Percentiles rank a stretch among this genome's conserved stretches.
Evolutionary conservation across 2,329 filamentous ascomycete species (phyloP).

Genomic region (Aspergillus intermedius): DNA sequence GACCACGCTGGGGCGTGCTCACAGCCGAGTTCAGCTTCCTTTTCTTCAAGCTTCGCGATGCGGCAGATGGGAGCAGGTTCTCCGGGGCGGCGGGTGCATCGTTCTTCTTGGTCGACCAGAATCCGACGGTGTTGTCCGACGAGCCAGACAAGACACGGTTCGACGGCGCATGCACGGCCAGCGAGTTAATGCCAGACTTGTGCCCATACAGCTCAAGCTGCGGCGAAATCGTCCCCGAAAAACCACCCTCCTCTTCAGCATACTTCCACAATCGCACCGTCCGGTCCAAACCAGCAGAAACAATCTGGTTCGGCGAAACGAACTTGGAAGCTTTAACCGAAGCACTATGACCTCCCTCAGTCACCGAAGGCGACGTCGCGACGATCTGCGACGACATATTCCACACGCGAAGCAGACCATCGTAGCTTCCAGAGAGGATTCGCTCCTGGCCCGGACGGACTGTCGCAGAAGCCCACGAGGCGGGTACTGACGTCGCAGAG

Average conservation of each 20-base stretch:
- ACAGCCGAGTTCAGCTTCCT: constrained; percentile 63
- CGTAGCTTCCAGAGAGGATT: constrained; percentile 88
- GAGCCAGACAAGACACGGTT: constrained; percentile 80
- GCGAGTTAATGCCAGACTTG: constrained; percentile 63
- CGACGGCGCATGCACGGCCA: constrained; percentile 67
- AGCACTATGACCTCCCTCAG: constrained; percentile 66
- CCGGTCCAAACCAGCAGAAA: constrained; percentile 75
- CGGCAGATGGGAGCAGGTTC: constrained; percentile 60
- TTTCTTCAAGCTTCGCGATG: constrained; percentile 62
- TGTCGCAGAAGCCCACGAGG: constrained; percentile 48
- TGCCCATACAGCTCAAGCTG: constrained; percentile 81
- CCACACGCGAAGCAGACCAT: constrained; percentile 84
- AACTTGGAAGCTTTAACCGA: constrained; percentile 80
- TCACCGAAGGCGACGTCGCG: constrained; percentile 62
- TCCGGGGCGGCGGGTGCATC: constrained; percentile 68
- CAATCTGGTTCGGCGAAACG: constrained; percentile 69
- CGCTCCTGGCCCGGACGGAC: constrained; percentile 55
- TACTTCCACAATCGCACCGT: constrained; percentile 90
- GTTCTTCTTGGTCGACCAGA: constrained; percentile 79
- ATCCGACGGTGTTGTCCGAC: constrained; percentile 72
- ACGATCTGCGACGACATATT: constrained; percentile 79
- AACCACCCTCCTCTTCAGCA: constrained; percentile 56
- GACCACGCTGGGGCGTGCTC: constrained; percentile 63
- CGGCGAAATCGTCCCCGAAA: constrained; percentile 59
- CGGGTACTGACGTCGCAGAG: constrained; percentile 58